Conservation (phyloP, 306 rosid genomes). For the Luffa aegyptiaca region DNA sequence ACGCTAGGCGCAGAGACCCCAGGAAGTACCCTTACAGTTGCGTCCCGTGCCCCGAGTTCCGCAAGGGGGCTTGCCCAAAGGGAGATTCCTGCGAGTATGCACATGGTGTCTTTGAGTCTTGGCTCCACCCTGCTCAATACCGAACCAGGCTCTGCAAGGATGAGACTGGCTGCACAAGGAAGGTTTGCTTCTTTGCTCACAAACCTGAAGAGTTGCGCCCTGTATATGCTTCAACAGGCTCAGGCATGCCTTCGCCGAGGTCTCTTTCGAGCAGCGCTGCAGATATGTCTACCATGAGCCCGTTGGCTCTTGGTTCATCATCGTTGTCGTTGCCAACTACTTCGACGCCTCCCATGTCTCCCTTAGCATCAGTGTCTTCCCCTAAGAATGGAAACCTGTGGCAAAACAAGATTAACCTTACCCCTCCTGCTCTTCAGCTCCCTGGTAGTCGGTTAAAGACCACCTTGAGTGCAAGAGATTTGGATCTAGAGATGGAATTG, state of each 20-base stretch:
- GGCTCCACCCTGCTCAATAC: slow-evolving; percentile 99
- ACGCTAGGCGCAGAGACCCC: slow-evolving; percentile 98
- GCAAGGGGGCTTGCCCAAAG: slow-evolving; percentile 84
- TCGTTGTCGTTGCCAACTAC: slow-evolving; percentile 58
- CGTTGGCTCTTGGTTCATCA: slow-evolving; percentile 65
- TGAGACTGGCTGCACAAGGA: slow-evolving; percentile 76
- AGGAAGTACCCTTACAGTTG: slow-evolving; percentile 92
- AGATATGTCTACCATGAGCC: slow-evolving; percentile 72
- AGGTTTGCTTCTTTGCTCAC: slow-evolving; percentile 99
- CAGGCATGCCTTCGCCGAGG: slow-evolving; percentile 95
- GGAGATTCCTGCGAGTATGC: slow-evolving; percentile 92
- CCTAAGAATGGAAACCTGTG: slow-evolving; percentile 81
- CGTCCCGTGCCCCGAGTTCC: slow-evolving; percentile 95
- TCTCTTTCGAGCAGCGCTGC: slow-evolving; percentile 36
- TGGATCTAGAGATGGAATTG: slow-evolving; percentile 74
- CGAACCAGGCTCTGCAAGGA: slow-evolving; percentile 96
- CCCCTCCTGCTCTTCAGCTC: slow-evolving; percentile 91
- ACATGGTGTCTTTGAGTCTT: slow-evolving; percentile 96
- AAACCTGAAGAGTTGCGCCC: slow-evolving; percentile 82
- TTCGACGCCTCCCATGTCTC: slow-evolving; percentile 94
- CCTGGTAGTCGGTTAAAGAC: slow-evolving; percentile 80
- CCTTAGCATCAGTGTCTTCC: slow-evolving; percentile 63
- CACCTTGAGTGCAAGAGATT: slow-evolving; percentile 72
- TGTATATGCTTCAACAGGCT: slow-evolving; percentile 85
- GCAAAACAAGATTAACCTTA: slow-evolving; percentile 76